phyloP scores from a whole-genome alignment of 1,284 basidiomycete genomes.

The Irpex sp. region DNA sequence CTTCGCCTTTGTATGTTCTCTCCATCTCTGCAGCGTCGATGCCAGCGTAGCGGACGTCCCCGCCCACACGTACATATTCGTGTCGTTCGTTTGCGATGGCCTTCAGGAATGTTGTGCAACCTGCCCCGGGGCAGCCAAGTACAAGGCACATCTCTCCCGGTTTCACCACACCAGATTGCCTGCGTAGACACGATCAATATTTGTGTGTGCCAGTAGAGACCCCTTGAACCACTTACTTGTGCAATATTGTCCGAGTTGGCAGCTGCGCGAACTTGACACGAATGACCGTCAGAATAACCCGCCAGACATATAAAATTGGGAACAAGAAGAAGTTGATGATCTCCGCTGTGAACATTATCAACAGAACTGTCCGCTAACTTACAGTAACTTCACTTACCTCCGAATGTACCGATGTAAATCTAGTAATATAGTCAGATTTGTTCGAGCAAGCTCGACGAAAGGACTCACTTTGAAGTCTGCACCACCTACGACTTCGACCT shows the following conservation, averaged over 20 bases:
- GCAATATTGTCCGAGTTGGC: slow-evolving; percentile 52
- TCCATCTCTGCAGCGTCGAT: slow-evolving; percentile 64
- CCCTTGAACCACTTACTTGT: slow-evolving; percentile 48
- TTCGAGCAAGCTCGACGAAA: not conserved
- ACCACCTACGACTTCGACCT: slow-evolving; percentile 73
- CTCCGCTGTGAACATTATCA: slow-evolving; percentile 43
- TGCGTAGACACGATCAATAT: slow-evolving; percentile 23
- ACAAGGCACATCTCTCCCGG: slow-evolving; percentile 61
- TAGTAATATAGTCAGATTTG: slow-evolving; percentile 21
- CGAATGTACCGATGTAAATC: slow-evolving; percentile 67
- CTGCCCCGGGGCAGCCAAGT: slow-evolving; percentile 80
- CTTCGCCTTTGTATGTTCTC: slow-evolving; percentile 76
- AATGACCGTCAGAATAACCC: slow-evolving; percentile 48
- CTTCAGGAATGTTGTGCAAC: slow-evolving; percentile 80
- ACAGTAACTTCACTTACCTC: slow-evolving; percentile 35
- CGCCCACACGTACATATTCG: slow-evolving; percentile 56
- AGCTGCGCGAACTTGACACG: slow-evolving; percentile 44
- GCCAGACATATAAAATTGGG: slow-evolving; percentile 50
- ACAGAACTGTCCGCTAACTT: slow-evolving; percentile 1
- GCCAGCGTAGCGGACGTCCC: slow-evolving; percentile 74
- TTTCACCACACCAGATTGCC: slow-evolving; percentile 73
- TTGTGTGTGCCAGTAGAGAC: no score
- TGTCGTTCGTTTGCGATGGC: slow-evolving; percentile 68
- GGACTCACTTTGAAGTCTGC: slow-evolving; percentile 49
- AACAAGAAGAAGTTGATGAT: slow-evolving; percentile 49